Percentiles rank a stretch among this genome's conserved stretches.
Conservation (phyloP, 108 stramenopile species). For the Licmophora abbreviata region DNA sequence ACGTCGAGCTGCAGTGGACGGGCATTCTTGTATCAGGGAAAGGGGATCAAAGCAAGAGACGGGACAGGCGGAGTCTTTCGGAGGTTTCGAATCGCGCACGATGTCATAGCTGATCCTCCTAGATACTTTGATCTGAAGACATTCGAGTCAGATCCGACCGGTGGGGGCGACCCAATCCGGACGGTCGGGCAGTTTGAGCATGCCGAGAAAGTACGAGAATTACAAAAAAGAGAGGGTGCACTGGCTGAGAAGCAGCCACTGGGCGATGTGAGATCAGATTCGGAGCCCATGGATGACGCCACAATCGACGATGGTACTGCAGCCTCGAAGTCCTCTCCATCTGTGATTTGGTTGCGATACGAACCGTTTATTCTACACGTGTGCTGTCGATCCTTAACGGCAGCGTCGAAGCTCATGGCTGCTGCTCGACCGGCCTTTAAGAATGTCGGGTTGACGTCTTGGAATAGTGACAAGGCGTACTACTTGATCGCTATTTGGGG, state of each 20-base stretch:
- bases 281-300: constrained; percentile 8
- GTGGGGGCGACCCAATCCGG: constrained; percentile 75
- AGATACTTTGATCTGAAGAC: constrained; percentile 71
- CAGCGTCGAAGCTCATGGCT: constrained; percentile 63
- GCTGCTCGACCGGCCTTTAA: constrained; percentile 79
- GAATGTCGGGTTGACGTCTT: constrained; percentile 82
- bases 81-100: constrained; percentile 72
- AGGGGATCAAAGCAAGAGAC: constrained; percentile 66
- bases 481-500: constrained; percentile 83
- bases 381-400: constrained; percentile 58
- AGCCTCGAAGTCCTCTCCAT: not conserved
- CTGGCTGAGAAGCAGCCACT: not conserved
- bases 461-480: constrained; percentile 44
- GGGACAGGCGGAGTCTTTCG: constrained; percentile 24
- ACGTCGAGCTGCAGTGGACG: constrained; percentile 72
- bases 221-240: constrained; percentile 1
- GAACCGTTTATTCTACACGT: constrained; percentile 90
- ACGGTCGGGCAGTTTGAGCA: constrained; percentile 69
- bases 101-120: constrained; percentile 38
- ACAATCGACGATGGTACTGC: not conserved
- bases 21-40: constrained; percentile 73
- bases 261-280: constrained; percentile 1
- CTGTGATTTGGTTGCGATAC: constrained; percentile 64
- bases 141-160: constrained; percentile 49
- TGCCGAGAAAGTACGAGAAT: not conserved